Conservation (phyloP, 306 rosid species). For the Comarum palustre region DNA sequence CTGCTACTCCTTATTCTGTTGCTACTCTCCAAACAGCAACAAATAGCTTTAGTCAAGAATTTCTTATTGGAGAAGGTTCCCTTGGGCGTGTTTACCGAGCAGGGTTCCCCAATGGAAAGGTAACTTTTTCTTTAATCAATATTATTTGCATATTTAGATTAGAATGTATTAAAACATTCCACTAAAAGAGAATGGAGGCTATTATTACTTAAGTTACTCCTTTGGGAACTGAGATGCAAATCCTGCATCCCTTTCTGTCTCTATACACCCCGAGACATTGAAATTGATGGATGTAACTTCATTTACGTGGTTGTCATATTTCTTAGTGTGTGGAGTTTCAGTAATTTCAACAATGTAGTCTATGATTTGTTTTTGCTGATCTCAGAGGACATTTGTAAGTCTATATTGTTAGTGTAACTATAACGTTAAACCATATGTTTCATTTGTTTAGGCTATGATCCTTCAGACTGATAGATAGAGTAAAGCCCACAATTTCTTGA, state of each 20-base stretch:
- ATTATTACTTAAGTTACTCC: background rate
- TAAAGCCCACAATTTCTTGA: background rate
- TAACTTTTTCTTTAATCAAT: slow-evolving; percentile 28
- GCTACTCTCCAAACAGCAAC: slow-evolving; percentile 94
- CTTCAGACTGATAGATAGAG: background rate
- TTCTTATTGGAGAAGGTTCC: slow-evolving; percentile 92
- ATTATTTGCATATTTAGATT: background rate
- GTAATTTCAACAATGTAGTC: background rate
- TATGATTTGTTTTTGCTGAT: background rate
- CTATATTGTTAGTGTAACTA: background rate
- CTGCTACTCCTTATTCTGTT: slow-evolving; percentile 81
- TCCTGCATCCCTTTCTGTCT: background rate
- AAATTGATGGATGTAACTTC: background rate
- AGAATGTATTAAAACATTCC: background rate
- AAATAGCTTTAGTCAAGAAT: slow-evolving; percentile 94
- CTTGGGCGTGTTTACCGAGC: slow-evolving; percentile 96
- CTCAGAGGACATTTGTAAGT: background rate
- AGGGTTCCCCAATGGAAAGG: slow-evolving; percentile 89
- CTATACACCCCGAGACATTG: background rate
- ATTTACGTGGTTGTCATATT: background rate
- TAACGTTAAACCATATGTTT: background rate
- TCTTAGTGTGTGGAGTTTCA: background rate
- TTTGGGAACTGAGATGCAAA: slow-evolving; percentile 1
- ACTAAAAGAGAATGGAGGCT: background rate
- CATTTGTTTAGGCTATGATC: background rate